A percentile compares a stretch with the other conserved stretches of the same genome.
phyloP scores from a whole-genome alignment of 768 basidiomycete genomes.

The Leccinum ochraceum region DNA sequence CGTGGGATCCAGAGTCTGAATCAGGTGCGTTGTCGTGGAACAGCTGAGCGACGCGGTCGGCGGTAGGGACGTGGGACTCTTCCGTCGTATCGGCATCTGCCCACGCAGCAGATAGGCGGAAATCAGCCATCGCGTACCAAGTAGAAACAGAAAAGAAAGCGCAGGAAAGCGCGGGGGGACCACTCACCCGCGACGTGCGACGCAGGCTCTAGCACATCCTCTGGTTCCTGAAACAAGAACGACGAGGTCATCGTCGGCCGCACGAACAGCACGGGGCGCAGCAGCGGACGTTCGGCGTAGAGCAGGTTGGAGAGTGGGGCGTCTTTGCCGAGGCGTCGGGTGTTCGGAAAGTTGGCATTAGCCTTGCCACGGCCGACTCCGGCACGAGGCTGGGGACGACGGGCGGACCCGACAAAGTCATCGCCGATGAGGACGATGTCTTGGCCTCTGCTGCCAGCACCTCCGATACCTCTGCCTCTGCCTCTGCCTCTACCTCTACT shows the following conservation, averaged over 20 bases:
- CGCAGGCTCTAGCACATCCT: slow-evolving; percentile 59
- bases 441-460: not conserved
- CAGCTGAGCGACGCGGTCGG: slow-evolving; percentile 62
- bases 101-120: not conserved
- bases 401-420: not conserved
- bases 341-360: not conserved
- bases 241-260: slow-evolving; percentile 50
- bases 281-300: slow-evolving; percentile 56
- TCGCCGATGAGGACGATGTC: not conserved
- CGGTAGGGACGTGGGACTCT: slow-evolving; percentile 64
- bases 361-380: slow-evolving; percentile 4
- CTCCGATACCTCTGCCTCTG: not conserved
- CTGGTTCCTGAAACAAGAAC: slow-evolving; percentile 52
- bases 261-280: slow-evolving; percentile 73
- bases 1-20: slow-evolving; percentile 33
- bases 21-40: slow-evolving; percentile 44
- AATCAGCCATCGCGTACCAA: slow-evolving; percentile 2
- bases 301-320: slow-evolving; percentile 58
- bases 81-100: slow-evolving; percentile 38
- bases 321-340: slow-evolving; percentile 26
- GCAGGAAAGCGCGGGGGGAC: slow-evolving; percentile 1
- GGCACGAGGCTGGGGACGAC: slow-evolving; percentile 1
- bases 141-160: not conserved
- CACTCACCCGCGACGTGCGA: slow-evolving; percentile 51
- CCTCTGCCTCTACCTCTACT: not conserved